Conservation (phyloP, 2,329 filamentous ascomycete species). For the Penicillium hordei region DNA sequence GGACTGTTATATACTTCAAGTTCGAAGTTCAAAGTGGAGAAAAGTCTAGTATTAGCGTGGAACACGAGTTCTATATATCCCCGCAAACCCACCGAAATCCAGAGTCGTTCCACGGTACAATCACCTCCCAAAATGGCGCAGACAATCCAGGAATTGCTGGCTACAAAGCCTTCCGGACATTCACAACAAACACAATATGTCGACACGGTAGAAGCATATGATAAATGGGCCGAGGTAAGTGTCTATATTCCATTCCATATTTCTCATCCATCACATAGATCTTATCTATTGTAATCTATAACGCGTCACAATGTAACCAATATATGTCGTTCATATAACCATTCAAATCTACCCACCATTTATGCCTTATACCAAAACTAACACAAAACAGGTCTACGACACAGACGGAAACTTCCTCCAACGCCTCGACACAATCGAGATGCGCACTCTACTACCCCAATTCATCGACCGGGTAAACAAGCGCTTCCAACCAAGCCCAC, state of each 20-base stretch:
- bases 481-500: slow-evolving; percentile 1
- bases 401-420: slow-evolving; percentile 67
- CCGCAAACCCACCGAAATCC: not conserved
- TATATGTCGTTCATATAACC: too few relatives aligned
- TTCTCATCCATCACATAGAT: not conserved
- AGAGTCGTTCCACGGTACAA: not conserved
- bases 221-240: slow-evolving; percentile 40
- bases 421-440: slow-evolving; percentile 60
- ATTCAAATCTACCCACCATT: not conserved
- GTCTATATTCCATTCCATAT: not conserved
- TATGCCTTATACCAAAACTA: not conserved
- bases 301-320: not conserved
- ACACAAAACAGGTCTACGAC: slow-evolving; percentile 54
- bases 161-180: not conserved
- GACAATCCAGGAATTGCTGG: slow-evolving; percentile 25
- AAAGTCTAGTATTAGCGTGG: not conserved
- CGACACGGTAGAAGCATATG: slow-evolving; percentile 39
- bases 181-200: slow-evolving; percentile 29
- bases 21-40: not conserved
- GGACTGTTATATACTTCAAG: not conserved
- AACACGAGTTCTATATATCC: not conserved
- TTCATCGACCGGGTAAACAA: slow-evolving; percentile 42
- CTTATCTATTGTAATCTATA: not conserved
- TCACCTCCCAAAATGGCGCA: slow-evolving; percentile 13
- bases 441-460: slow-evolving; percentile 51